Evolutionary conservation across 371 early-diverging fungal genomes (phyloP).

Genomic region (Paraphysoderma sedebokerense): DNA sequence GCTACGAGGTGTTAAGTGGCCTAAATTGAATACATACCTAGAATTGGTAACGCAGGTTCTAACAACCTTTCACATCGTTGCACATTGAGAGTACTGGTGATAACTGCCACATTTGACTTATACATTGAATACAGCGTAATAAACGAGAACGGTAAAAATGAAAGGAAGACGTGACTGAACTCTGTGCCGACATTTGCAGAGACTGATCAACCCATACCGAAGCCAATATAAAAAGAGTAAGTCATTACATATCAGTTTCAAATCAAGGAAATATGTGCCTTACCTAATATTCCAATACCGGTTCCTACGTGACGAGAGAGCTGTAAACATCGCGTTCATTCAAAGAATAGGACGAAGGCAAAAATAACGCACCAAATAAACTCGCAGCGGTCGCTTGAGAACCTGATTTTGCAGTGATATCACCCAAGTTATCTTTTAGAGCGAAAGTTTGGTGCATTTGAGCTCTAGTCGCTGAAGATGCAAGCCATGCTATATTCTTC

Average conservation of each 20-base stretch:
- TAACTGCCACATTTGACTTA: conserved; percentile 29
- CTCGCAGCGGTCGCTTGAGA: conserved; percentile 63
- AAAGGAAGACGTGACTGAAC: conserved; percentile 18
- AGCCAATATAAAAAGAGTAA: no score
- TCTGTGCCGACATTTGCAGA: conserved; percentile 17
- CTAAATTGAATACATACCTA: no score
- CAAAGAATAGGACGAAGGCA: not conserved
- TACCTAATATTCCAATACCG: conserved; percentile 20
- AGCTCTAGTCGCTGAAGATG: conserved; percentile 50
- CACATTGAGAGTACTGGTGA: conserved; percentile 31
- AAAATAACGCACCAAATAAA: conserved; percentile 33
- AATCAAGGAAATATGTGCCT: no score
- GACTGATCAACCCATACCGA: no score
- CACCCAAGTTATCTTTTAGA: conserved; percentile 49
- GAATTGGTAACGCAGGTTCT: no score
- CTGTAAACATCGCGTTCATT: not conserved
- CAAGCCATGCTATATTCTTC: conserved; percentile 66
- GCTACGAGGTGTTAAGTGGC: no score
- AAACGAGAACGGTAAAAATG: conserved; percentile 29
- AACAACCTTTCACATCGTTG: conserved; percentile 30
- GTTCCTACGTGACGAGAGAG: conserved; percentile 12
- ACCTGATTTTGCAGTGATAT: conserved; percentile 57
- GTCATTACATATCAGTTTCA: no score
- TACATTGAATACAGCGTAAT: conserved; percentile 31
- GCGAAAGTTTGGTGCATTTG: conserved; percentile 51